Evolutionary conservation across 2,329 filamentous ascomycete species (phyloP), one percentile per base, ranked within the genome.

Genomic region (Ceratocystis papillata): DNA sequence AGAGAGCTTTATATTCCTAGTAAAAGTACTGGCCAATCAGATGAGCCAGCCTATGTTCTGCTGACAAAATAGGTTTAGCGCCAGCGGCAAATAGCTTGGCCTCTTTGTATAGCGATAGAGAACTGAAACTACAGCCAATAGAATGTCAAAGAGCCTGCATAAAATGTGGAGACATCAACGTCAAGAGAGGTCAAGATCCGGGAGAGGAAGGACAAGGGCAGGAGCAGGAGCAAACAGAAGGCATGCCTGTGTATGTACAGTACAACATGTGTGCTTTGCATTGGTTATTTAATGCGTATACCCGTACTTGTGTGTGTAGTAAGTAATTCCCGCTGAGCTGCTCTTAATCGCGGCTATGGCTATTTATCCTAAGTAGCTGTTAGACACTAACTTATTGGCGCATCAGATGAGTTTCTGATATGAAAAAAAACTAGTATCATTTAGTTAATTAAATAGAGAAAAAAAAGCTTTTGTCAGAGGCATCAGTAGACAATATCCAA

Each of bases 61-160:
- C 30, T 48, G 33, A 44, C 62, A n/a, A 44, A 67, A 28, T 61
- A 44, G 62, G 65, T 17, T 64, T 67, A 67, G 65, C 65, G 65
- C 44, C 41, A 61, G 65, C 65, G 65, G 65, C 44, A 64, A 67
- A 44, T 25, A 57, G 57, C 37, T 62, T 62, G 6, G 48, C 48
- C 4, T 50, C 12, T 50, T 50, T 20, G n/a, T 20, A 22, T 50
- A 25, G 48, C 22, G 17, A 12, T 50, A 50, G n/a, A 10, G 46
- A 50, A 3, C 12, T 12, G 44, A 17, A 15, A n/a, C 22, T 28
- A 25, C 45, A 30, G 12, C 53, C 53, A 57, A 57, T 57, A 15
- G 17, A 12, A 30, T 57, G 25, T n/a, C 53, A 33, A n/a, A 25
- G 53, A 33, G n/a, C 28, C 5, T n/a, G 17, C 53, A 57, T 25